Percentiles rank a stretch among this genome's conserved stretches.
Conservation (phyloP, 2,329 filamentous ascomycete species). For the Teratosphaeria gauchensis region DNA sequence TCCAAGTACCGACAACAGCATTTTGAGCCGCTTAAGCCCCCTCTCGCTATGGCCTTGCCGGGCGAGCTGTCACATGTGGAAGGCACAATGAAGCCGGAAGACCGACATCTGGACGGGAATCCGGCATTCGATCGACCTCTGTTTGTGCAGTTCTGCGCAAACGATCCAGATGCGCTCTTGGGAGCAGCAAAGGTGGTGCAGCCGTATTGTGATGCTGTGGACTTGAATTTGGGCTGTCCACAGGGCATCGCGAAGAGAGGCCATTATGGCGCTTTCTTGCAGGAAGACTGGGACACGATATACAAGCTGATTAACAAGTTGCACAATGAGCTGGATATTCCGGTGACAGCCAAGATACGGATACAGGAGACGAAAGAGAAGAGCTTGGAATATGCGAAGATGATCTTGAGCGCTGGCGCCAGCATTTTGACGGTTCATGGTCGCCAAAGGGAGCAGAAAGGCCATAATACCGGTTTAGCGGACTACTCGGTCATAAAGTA, state of each 20-base stretch:
- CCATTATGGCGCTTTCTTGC: slow-evolving; percentile 86
- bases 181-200: slow-evolving; percentile 67
- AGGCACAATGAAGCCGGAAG: slow-evolving; percentile 11
- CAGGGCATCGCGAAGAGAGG: slow-evolving; percentile 90
- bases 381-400: slow-evolving; percentile 80
- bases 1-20: slow-evolving; percentile 66
- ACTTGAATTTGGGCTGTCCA: slow-evolving; percentile 90
- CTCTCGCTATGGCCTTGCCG: slow-evolving; percentile 12
- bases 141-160: slow-evolving; percentile 94
- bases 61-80: slow-evolving; percentile 13
- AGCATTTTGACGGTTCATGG: slow-evolving; percentile 93
- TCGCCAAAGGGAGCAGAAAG: slow-evolving; percentile 81
- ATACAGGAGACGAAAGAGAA: slow-evolving; percentile 78
- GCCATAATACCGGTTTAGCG: slow-evolving; percentile 84
- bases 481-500: slow-evolving; percentile 84
- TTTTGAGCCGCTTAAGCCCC: slow-evolving; percentile 58
- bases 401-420: slow-evolving; percentile 76
- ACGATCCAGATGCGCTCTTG: slow-evolving; percentile 71
- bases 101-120: slow-evolving; percentile 73
- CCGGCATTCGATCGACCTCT: slow-evolving; percentile 74
- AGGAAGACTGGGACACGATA: slow-evolving; percentile 82
- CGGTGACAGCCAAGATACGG: slow-evolving; percentile 90
- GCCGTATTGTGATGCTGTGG: slow-evolving; percentile 87
- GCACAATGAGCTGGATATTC: slow-evolving; percentile 66
- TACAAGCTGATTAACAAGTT: slow-evolving; percentile 74